These are phyloP conservation scores for Meira miltonrushii DNA, from an alignment of 1,284 basidiomycete genomes.

Conservation along the genomic window DNA sequence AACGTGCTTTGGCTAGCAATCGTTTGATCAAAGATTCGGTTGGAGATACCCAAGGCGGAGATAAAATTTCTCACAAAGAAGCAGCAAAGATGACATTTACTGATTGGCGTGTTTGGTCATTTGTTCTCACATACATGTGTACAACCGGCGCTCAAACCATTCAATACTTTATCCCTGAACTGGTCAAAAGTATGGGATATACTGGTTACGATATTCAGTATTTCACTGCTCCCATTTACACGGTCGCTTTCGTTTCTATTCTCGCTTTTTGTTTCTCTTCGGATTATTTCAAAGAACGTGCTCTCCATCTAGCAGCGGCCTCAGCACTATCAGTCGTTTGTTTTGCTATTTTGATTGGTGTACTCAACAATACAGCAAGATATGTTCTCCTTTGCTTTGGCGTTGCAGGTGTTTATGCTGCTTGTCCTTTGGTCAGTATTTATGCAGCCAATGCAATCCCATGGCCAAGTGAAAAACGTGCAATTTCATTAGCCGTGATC, in stretches of 20 bases:
- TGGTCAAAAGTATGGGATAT: conserved; percentile 30
- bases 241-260: conserved; percentile 17
- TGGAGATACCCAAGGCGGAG: conserved; percentile 14
- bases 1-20: conserved; percentile 14
- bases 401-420: conserved; percentile 56
- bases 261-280: conserved; percentile 43
- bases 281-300: conserved; percentile 53
- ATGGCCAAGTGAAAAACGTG: conserved; percentile 54
- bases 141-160: conserved; percentile 35
- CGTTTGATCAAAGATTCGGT: conserved; percentile 16
- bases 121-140: conserved; percentile 53
- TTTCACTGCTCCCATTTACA: conserved; percentile 21
- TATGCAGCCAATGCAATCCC: conserved; percentile 54
- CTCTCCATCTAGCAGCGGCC: conserved; percentile 51
- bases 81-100: conserved; percentile 53
- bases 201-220: conserved; percentile 26
- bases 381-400: conserved; percentile 57
- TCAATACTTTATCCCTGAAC: conserved; percentile 39
- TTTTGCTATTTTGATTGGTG: conserved; percentile 55
- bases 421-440: conserved; percentile 51
- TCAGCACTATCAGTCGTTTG: conserved; percentile 46
- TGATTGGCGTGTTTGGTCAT: conserved; percentile 53
- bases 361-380: conserved; percentile 52
- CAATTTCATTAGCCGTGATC: conserved; percentile 54
- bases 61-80: conserved; percentile 42